phyloP scores from a whole-genome alignment of 2,329 filamentous ascomycete genomes.

The Hypoxylon rubiginosum region DNA sequence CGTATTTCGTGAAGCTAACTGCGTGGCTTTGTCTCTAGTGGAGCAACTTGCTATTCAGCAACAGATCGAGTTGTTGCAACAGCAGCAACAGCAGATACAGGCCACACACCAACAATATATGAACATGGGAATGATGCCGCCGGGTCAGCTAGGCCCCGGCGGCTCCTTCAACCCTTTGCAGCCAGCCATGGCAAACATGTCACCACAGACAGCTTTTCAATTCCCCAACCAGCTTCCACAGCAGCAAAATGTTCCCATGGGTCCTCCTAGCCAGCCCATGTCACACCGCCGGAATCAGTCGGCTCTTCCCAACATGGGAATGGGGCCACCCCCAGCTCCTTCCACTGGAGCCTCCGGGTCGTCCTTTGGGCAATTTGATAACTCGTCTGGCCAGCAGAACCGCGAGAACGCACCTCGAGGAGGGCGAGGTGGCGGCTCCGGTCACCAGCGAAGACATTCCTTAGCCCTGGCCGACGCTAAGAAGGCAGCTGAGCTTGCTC shows the following conservation, averaged over 20 bases:
- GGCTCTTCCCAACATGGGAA: conserved; percentile 90
- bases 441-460: conserved; percentile 93
- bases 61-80: conserved; percentile 96
- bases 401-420: conserved; percentile 80
- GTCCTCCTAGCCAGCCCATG: conserved; percentile 80
- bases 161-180: conserved; percentile 83
- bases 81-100: conserved; percentile 98
- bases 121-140: conserved; percentile 94
- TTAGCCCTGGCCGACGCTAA: conserved; percentile 95
- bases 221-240: conserved; percentile 84
- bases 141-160: conserved; percentile 82
- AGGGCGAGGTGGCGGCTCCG: conserved; percentile 78
- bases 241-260: conserved; percentile 78
- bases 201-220: conserved; percentile 87
- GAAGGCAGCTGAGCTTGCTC: conserved; percentile 95
- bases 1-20: conserved; percentile 37
- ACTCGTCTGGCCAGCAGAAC: conserved; percentile 70
- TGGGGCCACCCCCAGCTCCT: conserved; percentile 90
- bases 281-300: conserved; percentile 98
- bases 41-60: conserved; percentile 98
- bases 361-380: conserved; percentile 83
- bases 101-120: conserved; percentile 97
- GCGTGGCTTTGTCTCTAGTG: conserved; percentile 69
- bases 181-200: conserved; percentile 81
- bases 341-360: conserved; percentile 89